A percentile compares a stretch with the other conserved stretches of the same genome.
phyloP scores from a whole-genome alignment of 352 stramenopile species.

The Plasmopara halstedii region DNA sequence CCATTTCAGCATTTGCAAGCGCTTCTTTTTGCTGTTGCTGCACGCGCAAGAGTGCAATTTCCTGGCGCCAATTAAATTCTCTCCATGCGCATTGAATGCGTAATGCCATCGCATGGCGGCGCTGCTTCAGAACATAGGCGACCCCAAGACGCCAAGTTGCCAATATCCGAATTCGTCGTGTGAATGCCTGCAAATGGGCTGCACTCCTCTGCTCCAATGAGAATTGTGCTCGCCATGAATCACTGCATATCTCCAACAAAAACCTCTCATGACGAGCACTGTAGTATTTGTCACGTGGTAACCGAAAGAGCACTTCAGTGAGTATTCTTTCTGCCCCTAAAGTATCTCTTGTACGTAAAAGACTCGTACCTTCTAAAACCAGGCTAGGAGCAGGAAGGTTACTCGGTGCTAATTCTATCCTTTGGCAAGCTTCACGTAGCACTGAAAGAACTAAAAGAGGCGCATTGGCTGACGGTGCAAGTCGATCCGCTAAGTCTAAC shows the following conservation, averaged over 20 bases:
- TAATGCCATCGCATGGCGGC: slow-evolving; percentile 20
- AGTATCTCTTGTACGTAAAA: slow-evolving; percentile 28
- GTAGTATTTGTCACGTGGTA: slow-evolving; percentile 27
- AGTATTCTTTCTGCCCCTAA: slow-evolving; percentile 25
- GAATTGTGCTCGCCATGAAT: slow-evolving; percentile 38
- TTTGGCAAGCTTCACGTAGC: slow-evolving; percentile 18
- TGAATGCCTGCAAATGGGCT: slow-evolving; percentile 23
- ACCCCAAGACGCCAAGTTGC: slow-evolving; percentile 15
- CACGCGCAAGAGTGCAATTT: slow-evolving; percentile 18
- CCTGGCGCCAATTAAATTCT: slow-evolving; percentile 12
- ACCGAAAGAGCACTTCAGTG: slow-evolving; percentile 23
- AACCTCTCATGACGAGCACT: slow-evolving; percentile 39
- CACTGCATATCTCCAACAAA: slow-evolving; percentile 30
- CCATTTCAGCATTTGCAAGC: slow-evolving; percentile 30
- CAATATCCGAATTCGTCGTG: slow-evolving; percentile 10
- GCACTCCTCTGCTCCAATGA: slow-evolving; percentile 28
- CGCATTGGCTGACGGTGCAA: slow-evolving; percentile 33
- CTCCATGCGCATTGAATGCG: slow-evolving; percentile 48
- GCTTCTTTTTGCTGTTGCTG: slow-evolving; percentile 28
- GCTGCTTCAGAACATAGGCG: slow-evolving; percentile 21
- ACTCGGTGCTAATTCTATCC: slow-evolving; percentile 1
- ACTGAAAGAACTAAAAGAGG: slow-evolving; percentile 33
- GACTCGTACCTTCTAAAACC: slow-evolving; percentile 34
- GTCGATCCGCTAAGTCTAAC: slow-evolving; percentile 45
- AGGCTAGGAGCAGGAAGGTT: slow-evolving; percentile 20